Evolutionary conservation across 305 asterid species (phyloP), one percentile per base, ranked within the genome.

Genomic region (Withania somnifera): DNA sequence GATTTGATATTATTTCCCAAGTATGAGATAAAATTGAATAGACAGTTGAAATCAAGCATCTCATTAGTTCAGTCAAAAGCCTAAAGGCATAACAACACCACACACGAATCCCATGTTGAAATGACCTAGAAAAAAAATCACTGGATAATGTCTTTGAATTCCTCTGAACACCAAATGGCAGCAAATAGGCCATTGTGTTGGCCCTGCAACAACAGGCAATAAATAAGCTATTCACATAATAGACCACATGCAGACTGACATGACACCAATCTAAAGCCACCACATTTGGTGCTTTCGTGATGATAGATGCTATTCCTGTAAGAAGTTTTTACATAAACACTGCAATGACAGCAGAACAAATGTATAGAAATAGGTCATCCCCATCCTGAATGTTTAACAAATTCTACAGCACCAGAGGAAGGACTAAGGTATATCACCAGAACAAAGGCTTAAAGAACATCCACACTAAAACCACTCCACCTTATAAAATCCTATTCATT

Each of bases 131-230:
- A 80, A 80, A 24, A 26, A 42, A 61, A 45, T 80, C 83, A 64
- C 63, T 6, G 8, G 83, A 45, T 47, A 73, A 73, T 9, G 79
- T 60, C 76, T 80, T 79, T 60, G 82, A 64, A 79, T 45, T 79
- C 77, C 61, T 80, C 83, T 61, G 60, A 66, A 80, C 83, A 61
- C 45, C 51, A 50, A 80, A 32, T 45, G 20, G 14, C 77, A 80
- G 83, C 50, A 80, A 40, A 47, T 45, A 61, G 63, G 83, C 83
- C 83, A 80, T 28, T 80, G 50, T 45, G 83, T 63, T 60, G 77
- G 77, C 83, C 82, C 77, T 38, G 82, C 82, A 78, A 78, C 73
- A 57, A 40, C 67, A 61, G 82, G 57, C 56, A 38, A 78, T 45
- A 78, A 19, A 56, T 78, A 78, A 78, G 73, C 82, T 57, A 38